Evolutionary conservation across 164 flowering plant species (phyloP).

Genomic region (Euptelea pleiosperma): DNA sequence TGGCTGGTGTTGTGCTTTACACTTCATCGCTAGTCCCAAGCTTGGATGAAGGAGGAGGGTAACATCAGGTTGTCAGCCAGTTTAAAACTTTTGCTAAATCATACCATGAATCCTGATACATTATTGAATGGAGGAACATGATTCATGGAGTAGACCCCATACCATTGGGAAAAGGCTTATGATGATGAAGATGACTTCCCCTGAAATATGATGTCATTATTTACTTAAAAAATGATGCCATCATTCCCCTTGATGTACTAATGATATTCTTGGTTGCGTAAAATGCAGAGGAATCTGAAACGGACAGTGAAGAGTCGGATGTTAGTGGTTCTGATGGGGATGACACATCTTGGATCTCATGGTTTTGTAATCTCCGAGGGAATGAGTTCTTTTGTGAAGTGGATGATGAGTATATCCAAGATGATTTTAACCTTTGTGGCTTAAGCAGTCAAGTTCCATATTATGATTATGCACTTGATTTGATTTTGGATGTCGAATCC

Average conservation of each 20-base stretch:
- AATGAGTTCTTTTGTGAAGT: conserved; percentile 89
- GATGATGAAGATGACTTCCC: too few relatives aligned
- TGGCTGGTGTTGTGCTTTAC: too few relatives aligned
- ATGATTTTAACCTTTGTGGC: conserved; percentile 82
- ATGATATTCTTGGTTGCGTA: conserved; percentile 12
- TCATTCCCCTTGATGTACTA: background rate
- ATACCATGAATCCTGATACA: too few relatives aligned
- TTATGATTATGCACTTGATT: conserved; percentile 84
- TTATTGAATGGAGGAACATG: too few relatives aligned
- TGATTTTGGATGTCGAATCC: conserved; percentile 85
- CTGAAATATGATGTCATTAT: too few relatives aligned
- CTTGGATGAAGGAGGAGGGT: too few relatives aligned
- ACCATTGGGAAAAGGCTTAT: too few relatives aligned
- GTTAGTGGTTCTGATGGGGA: conserved; percentile 88
- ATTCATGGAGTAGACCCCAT: too few relatives aligned
- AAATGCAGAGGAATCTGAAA: conserved; percentile 66
- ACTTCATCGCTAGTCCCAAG: too few relatives aligned
- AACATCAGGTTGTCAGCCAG: too few relatives aligned
- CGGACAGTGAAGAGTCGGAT: conserved; percentile 81
- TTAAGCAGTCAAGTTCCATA: conserved; percentile 85
- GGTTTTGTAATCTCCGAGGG: conserved; percentile 86
- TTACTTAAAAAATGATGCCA: too few relatives aligned
- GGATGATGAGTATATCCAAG: conserved; percentile 88
- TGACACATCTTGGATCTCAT: conserved; percentile 83
- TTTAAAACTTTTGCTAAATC: too few relatives aligned